Conservation (phyloP, 768 basidiomycete species). For the Lentinus brumalis region DNA sequence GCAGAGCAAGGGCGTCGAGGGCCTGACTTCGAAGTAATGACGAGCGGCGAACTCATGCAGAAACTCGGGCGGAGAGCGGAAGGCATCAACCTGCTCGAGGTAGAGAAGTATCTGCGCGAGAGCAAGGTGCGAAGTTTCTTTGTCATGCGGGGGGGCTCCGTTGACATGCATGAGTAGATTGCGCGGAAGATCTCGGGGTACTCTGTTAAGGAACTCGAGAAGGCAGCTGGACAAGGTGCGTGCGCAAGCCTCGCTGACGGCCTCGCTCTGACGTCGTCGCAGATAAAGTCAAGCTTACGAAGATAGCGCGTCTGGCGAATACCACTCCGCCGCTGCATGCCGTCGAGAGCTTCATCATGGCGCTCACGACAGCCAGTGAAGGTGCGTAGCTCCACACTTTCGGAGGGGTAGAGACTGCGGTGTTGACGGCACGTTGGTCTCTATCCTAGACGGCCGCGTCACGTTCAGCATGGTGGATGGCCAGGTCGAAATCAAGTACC, state of each 20-base stretch:
- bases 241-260: neutral
- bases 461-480: slow-evolving; percentile 46
- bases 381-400: slow-evolving; percentile 40
- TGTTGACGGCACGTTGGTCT: neutral
- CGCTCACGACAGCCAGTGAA: slow-evolving; percentile 77
- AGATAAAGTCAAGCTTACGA: slow-evolving; percentile 30
- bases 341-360: slow-evolving; percentile 77
- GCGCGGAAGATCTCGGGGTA: slow-evolving; percentile 87
- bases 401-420: neutral
- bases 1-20: slow-evolving; percentile 12
- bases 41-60: slow-evolving; percentile 63
- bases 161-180: slow-evolving; percentile 41
- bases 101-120: slow-evolving; percentile 75
- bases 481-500: slow-evolving; percentile 78
- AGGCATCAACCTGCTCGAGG: slow-evolving; percentile 81
- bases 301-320: slow-evolving; percentile 26
- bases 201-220: slow-evolving; percentile 42
- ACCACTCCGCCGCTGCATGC: slow-evolving; percentile 75
- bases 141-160: too few species aligned
- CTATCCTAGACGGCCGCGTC: slow-evolving; percentile 67
- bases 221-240: slow-evolving; percentile 29
- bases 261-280: neutral
- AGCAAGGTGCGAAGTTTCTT: slow-evolving; percentile 66
- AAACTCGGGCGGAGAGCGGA: slow-evolving; percentile 66
- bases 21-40: slow-evolving; percentile 57